A percentile compares a stretch with the other conserved stretches of the same genome.
phyloP scores from a whole-genome alignment of 2,329 filamentous ascomycete genomes.

The Aspergillus transmontanensis region DNA sequence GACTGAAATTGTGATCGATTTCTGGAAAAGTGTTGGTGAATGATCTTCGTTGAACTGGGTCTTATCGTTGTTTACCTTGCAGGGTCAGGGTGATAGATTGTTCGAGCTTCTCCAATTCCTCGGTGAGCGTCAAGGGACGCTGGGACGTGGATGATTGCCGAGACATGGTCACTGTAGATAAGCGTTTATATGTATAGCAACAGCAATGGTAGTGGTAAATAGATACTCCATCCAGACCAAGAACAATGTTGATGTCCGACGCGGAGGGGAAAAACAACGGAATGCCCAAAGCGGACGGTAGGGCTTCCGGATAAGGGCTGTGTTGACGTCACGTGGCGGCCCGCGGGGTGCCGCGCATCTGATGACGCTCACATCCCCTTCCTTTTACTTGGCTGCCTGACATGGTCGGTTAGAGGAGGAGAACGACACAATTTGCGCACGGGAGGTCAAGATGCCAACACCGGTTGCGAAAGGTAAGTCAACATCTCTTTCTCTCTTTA shows the following conservation, averaged over 20 bases:
- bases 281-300: conserved; percentile 35
- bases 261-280: conserved; percentile 33
- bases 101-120: conserved; percentile 93
- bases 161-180: conserved; percentile 47
- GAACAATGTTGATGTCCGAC: conserved; percentile 21
- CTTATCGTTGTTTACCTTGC: conserved; percentile 63
- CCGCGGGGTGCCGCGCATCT: conserved; percentile 16
- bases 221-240: background rate
- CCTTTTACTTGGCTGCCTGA: background rate
- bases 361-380: conserved; percentile 13
- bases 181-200: background rate
- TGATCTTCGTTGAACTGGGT: conserved; percentile 12
- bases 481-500: conserved; percentile 1
- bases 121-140: conserved; percentile 75
- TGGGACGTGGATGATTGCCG: conserved; percentile 51
- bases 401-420: conserved; percentile 2
- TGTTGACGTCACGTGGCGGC: conserved; percentile 31
- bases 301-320: conserved; percentile 39
- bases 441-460: conserved; percentile 43
- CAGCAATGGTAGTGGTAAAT: background rate
- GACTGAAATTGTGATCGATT: conserved; percentile 98
- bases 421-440: background rate
- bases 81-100: conserved; percentile 95
- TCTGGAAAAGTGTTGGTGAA: conserved; percentile 56
- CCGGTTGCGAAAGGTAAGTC: conserved; percentile 52